Percentiles rank a stretch among this genome's conserved stretches.
Conservation (phyloP, 768 basidiomycete genomes). For the Collybiopsis luxurians region DNA sequence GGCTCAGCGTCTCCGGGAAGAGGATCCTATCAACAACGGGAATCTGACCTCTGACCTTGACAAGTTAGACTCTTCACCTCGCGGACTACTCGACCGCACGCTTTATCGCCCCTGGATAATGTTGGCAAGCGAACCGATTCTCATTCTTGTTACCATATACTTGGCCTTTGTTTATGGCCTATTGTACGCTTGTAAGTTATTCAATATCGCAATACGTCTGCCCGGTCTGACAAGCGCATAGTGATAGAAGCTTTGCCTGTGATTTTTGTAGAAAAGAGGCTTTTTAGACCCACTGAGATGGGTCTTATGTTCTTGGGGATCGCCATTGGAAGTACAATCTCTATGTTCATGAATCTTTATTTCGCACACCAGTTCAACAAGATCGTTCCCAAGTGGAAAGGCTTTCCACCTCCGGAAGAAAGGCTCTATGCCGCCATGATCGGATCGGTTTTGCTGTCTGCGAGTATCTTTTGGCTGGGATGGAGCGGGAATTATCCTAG, state of each 20-base stretch:
- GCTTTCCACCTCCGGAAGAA: slow-evolving; percentile 38
- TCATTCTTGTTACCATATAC: slow-evolving; percentile 48
- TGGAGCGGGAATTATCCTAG: slow-evolving; percentile 32
- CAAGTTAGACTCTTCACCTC: slow-evolving; percentile 23
- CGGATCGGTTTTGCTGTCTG: slow-evolving; percentile 27
- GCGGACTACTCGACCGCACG: slow-evolving; percentile 29
- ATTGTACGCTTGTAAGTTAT: slow-evolving; percentile 50
- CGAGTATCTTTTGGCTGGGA: slow-evolving; percentile 37
- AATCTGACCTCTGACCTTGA: slow-evolving; percentile 31
- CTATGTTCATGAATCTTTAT: slow-evolving; percentile 21
- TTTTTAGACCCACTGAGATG: slow-evolving; percentile 31
- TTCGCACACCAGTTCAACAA: slow-evolving; percentile 26
- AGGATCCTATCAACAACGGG: slow-evolving; percentile 22
- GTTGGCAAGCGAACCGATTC: slow-evolving; percentile 47
- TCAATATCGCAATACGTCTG: background rate
- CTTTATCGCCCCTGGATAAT: slow-evolving; percentile 48
- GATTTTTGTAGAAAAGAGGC: slow-evolving; percentile 30
- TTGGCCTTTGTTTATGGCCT: slow-evolving; percentile 44
- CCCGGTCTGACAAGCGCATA: background rate
- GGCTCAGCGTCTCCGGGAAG: slow-evolving; percentile 40
- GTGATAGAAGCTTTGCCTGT: slow-evolving; percentile 37
- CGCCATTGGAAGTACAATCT: slow-evolving; percentile 29
- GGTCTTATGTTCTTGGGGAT: slow-evolving; percentile 41
- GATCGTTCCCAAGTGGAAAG: slow-evolving; percentile 33
- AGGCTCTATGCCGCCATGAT: slow-evolving; percentile 37